phyloP scores from a whole-genome alignment of 2,329 filamentous ascomycete genomes.

The Hypomyces perniciosus region DNA sequence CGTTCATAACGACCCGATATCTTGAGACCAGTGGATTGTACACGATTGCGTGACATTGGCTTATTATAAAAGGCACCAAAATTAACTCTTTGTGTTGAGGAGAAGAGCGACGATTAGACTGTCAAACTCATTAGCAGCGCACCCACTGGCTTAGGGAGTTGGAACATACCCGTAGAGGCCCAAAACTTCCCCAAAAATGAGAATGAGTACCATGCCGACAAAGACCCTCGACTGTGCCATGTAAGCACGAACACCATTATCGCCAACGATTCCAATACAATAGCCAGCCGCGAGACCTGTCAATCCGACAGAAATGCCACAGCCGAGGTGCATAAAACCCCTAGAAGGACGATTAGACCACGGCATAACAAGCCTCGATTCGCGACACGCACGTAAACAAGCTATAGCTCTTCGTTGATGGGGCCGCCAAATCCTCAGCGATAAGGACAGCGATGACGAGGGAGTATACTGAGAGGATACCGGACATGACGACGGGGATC shows the following conservation, averaged over 20 bases:
- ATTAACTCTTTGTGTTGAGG: conserved; percentile 79
- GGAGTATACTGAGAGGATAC: conserved; percentile 97
- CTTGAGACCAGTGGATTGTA: not conserved
- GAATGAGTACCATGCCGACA: conserved; percentile 95
- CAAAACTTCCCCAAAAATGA: conserved; percentile 97
- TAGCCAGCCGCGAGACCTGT: conserved; percentile 93
- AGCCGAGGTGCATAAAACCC: conserved; percentile 89
- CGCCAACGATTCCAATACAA: conserved; percentile 91
- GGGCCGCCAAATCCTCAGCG: conserved; percentile 77
- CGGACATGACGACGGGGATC: conserved; percentile 93
- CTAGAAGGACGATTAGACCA: conserved; percentile 35
- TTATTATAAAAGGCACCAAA: conserved; percentile 29
- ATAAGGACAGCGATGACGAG: conserved; percentile 96
- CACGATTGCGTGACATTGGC: conserved; percentile 1
- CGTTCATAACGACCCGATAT: conserved; percentile 14
- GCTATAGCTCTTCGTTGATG: conserved; percentile 61
- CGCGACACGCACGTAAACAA: conserved; percentile 64
- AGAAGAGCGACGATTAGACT: conserved; percentile 91
- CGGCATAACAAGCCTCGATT: not conserved
- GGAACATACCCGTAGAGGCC: conserved; percentile 83
- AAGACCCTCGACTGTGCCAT: conserved; percentile 96
- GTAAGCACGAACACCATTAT: conserved; percentile 87
- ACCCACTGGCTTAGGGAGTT: not conserved
- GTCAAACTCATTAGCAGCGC: conserved; percentile 6
- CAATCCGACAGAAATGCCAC: conserved; percentile 84